Conservation (phyloP, 805 yeast species). For the Metschnikowia bowlesiae region DNA sequence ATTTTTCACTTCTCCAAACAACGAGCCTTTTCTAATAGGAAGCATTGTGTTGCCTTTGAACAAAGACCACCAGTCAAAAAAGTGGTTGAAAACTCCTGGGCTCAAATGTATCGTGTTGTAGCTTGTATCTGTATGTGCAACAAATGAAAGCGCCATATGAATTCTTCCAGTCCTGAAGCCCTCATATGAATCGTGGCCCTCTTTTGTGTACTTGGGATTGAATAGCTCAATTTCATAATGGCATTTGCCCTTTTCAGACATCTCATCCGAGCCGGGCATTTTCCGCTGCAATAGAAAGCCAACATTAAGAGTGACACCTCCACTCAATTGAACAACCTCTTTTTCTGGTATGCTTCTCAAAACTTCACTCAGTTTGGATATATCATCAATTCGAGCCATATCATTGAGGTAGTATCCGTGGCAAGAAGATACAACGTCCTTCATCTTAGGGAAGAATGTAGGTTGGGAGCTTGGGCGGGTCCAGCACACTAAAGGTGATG, state of each 20-base stretch:
- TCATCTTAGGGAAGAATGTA: constrained; percentile 44
- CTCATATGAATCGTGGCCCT: constrained; percentile 36
- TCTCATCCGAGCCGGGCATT: constrained; percentile 21
- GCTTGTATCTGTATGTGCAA: constrained; percentile 32
- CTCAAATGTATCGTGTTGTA: constrained; percentile 75
- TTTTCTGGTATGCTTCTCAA: constrained; percentile 36
- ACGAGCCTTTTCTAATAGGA: constrained; percentile 70
- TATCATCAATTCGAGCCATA: constrained; percentile 1
- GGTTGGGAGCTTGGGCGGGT: constrained; percentile 43
- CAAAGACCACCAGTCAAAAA: constrained; percentile 81
- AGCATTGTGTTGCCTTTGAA: constrained; percentile 76
- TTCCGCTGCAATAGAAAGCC: constrained; percentile 55
- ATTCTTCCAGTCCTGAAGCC: constrained; percentile 39
- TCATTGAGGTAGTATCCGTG: constrained; percentile 47
- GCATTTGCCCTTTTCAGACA: constrained; percentile 48
- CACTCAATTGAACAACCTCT: constrained; percentile 52
- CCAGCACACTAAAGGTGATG: constrained; percentile 52
- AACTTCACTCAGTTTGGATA: neutral
- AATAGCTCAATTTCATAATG: constrained; percentile 56
- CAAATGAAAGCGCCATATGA: constrained; percentile 39
- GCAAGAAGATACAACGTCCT: constrained; percentile 40
- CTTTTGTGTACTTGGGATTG: constrained; percentile 49
- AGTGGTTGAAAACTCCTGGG: constrained; percentile 62
- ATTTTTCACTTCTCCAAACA: constrained; percentile 56
- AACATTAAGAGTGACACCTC: constrained; percentile 54